Evolutionary conservation across 495 filamentous ascomycete genomes (phyloP).

Genomic region (Aspergillus affinis): DNA sequence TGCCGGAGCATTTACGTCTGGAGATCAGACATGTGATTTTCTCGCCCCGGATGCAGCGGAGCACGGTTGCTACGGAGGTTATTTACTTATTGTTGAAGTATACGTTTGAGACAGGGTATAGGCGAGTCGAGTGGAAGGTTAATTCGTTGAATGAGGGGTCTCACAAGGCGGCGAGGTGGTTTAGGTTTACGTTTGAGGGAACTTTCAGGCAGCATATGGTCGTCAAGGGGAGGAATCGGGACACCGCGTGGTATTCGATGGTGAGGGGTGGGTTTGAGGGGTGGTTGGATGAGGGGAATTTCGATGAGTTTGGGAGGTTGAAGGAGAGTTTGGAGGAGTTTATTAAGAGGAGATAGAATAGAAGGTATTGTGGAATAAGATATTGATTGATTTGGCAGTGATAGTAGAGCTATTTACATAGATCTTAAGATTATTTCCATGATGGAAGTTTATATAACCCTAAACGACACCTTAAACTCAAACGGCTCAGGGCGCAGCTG

Average conservation of each 20-base stretch:
- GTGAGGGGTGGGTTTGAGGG: slow-evolving; percentile 42
- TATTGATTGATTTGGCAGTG: no score
- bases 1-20: slow-evolving; percentile 33
- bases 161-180: slow-evolving; percentile 46
- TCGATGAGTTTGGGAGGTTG: slow-evolving; percentile 47
- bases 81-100: slow-evolving; percentile 48
- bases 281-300: slow-evolving; percentile 51
- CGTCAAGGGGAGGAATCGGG: slow-evolving; percentile 52
- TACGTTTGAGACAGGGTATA: slow-evolving; percentile 49
- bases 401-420: no score
- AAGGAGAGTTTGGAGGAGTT: slow-evolving; percentile 33
- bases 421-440: no score
- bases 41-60: slow-evolving; percentile 45
- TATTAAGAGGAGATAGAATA: slow-evolving; percentile 6
- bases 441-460: neutral
- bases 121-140: slow-evolving; percentile 60
- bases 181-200: slow-evolving; percentile 56
- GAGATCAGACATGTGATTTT: slow-evolving; percentile 55
- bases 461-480: neutral
- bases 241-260: slow-evolving; percentile 57
- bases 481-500: neutral
- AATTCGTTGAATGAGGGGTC: slow-evolving; percentile 50
- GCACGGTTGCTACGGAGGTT: slow-evolving; percentile 50
- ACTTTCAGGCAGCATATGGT: slow-evolving; percentile 57
- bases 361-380: no score